Evolutionary conservation across 345 rosid species (phyloP), one percentile per base, ranked within the genome.

Genomic region (Zanthoxylum bungeanum): DNA sequence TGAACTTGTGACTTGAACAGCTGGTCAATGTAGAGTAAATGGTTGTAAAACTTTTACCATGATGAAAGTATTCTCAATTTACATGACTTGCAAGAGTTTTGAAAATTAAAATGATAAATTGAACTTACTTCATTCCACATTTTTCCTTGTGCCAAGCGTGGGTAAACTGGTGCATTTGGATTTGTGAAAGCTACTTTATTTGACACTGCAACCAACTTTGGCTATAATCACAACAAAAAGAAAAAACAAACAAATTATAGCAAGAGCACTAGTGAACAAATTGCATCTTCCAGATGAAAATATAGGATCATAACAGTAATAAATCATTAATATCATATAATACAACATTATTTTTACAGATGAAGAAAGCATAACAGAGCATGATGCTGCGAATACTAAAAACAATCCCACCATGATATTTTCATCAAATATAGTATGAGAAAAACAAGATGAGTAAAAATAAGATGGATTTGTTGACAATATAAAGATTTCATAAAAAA

Each of bases 161-260:
- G 93, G 60, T 90, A 83, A 73, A 86, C 85, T 36, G 91, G 96
- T 39, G 89, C 93, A 0, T 86, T 86, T 46, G 96, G 91, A 71
- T 90, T 84, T 42, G 68, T 11, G 61, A 88, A 90, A 63, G 77
- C 75, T 52, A 90, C 81, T 76, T 60, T 81, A 64, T 86, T 84
- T 50, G 93, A 90, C 47, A 87, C 73, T 33, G 96, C 87, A 24
- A 86, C 85, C 58, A 90, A 77, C 80, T 88, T 88, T 10, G 96
- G 96, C 91, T 88, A 44, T 76, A 10, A 37, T 73, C 33, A 8
- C 28, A 71, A 49, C 44, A 63, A 60, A 56, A 47, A 19, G 33
- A n/a, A 68, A 60, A 56, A 22, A 30, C 16, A 74, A 3, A 25
- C 3, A 36, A 60, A 11, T 4, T 0, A 49, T 31, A 65, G 36